These are phyloP conservation scores for Mycothermus thermophilus DNA, from an alignment of 495 filamentous ascomycete genomes.

Conservation along the genomic window DNA sequence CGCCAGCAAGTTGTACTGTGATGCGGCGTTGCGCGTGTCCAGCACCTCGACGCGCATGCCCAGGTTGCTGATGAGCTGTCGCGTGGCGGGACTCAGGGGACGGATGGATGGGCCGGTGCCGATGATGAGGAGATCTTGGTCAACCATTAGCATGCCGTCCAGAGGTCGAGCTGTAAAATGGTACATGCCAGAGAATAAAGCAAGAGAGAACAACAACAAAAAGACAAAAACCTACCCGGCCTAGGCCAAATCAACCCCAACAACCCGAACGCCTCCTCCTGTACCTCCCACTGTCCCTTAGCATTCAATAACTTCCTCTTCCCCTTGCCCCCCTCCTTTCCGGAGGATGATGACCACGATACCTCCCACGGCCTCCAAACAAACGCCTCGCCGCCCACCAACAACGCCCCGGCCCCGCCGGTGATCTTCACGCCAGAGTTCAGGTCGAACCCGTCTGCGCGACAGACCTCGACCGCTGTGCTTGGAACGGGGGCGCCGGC, in stretches of 20 bases:
- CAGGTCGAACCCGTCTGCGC: slow-evolving; percentile 63
- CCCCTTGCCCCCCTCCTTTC: slow-evolving; percentile 9
- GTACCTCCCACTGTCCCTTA: slow-evolving; percentile 71
- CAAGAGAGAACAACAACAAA: slow-evolving; percentile 1
- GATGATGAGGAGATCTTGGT: slow-evolving; percentile 73
- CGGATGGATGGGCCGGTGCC: slow-evolving; percentile 64
- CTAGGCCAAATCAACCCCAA: slow-evolving; percentile 76
- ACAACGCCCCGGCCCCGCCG: slow-evolving; percentile 52
- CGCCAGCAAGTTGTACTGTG: slow-evolving; percentile 76
- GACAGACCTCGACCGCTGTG: slow-evolving; percentile 69
- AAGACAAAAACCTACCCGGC: slow-evolving; percentile 50
- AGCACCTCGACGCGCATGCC: slow-evolving; percentile 80
- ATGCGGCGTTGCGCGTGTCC: slow-evolving; percentile 88
- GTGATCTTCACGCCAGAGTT: slow-evolving; percentile 59
- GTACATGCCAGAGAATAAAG: not conserved
- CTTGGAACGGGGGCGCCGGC: slow-evolving; percentile 60
- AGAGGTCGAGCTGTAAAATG: not conserved
- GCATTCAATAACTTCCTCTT: slow-evolving; percentile 46
- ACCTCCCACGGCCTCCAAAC: slow-evolving; percentile 63
- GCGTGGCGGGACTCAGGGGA: slow-evolving; percentile 62
- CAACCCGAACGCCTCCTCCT: slow-evolving; percentile 56
- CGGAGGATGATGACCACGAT: slow-evolving; percentile 22
- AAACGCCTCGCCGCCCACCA: slow-evolving; percentile 79
- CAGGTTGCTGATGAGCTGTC: slow-evolving; percentile 54
- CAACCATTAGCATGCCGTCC: not conserved